Conservation (phyloP, 2,329 filamentous ascomycete species). For the Phymatotrichopsis omnivora region DNA sequence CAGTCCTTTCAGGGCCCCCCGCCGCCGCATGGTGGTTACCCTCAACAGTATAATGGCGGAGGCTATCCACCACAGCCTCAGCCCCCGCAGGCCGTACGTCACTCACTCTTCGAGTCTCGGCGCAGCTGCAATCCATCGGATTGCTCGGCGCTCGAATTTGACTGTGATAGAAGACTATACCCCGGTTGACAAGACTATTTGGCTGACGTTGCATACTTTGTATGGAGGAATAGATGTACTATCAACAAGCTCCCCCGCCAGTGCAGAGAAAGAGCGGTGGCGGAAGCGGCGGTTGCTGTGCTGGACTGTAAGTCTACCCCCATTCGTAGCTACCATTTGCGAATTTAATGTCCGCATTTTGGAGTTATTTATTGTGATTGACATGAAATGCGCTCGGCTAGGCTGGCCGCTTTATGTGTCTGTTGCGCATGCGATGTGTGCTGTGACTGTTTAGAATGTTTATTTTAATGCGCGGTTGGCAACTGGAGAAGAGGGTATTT, state of each 20-base stretch:
- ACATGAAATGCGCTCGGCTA: conserved; percentile 11
- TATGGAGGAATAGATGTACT: conserved; percentile 18
- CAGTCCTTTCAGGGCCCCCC: conserved; percentile 8
- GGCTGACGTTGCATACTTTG: too few species aligned
- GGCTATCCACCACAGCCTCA: conserved; percentile 9
- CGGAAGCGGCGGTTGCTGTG: conserved; percentile 13
- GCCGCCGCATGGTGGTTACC: background rate
- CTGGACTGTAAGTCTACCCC: conserved; percentile 17
- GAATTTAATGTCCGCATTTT: too few species aligned
- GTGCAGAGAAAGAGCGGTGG: conserved; percentile 7
- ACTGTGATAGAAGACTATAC: too few species aligned
- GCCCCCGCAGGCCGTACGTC: conserved; percentile 3
- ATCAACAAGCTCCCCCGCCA: conserved; percentile 17
- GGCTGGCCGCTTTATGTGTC: conserved; percentile 24
- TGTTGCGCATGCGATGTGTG: conserved; percentile 25
- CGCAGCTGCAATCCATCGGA: background rate
- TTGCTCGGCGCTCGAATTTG: too few species aligned
- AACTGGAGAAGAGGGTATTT: conserved; percentile 2
- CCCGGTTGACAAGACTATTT: too few species aligned
- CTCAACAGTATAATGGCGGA: too few species aligned
- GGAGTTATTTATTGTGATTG: background rate
- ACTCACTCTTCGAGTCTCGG: background rate
- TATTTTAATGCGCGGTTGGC: conserved; percentile 13
- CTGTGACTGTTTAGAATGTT: conserved; percentile 24
- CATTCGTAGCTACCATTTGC: background rate